phyloP scores from a whole-genome alignment of 352 stramenopile genomes.

The Chrysophaeum taylorii region DNA sequence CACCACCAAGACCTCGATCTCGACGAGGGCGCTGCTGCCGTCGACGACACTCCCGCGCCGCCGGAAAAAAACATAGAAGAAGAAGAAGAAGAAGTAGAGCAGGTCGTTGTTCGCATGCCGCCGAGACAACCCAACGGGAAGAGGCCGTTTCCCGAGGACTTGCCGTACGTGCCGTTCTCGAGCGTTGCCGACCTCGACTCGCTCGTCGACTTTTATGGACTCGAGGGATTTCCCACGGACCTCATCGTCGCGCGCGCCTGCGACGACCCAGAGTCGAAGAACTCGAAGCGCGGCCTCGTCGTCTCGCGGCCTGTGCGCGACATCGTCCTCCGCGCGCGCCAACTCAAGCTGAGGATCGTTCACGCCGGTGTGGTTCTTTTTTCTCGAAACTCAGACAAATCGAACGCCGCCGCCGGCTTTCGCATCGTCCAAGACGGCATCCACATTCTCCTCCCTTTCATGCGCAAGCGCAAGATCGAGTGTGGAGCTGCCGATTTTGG shows the following conservation, averaged over 20 bases:
- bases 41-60: neutral
- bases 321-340: constrained; percentile 7
- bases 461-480: constrained; percentile 59
- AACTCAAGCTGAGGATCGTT: constrained; percentile 50
- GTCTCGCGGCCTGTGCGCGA: constrained; percentile 9
- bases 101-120: neutral
- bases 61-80: neutral
- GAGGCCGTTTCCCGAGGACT: neutral
- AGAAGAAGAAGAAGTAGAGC: neutral
- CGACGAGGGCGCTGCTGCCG: neutral
- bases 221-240: constrained; percentile 53
- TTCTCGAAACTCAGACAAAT: constrained; percentile 61
- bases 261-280: constrained; percentile 60
- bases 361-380: constrained; percentile 82
- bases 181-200: neutral
- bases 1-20: constrained; percentile 11
- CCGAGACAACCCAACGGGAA: neutral
- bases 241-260: constrained; percentile 73
- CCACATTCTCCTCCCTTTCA: constrained; percentile 65
- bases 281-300: constrained; percentile 67
- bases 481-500: constrained; percentile 3
- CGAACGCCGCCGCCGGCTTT: constrained; percentile 57
- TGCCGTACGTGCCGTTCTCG: neutral
- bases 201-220: constrained; percentile 56
- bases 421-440: constrained; percentile 73